Percentiles rank a stretch among this genome's conserved stretches.
These are phyloP conservation scores for Penicillium brasilianum DNA, from an alignment of 2,329 filamentous ascomycete species.

Conservation along the genomic window DNA sequence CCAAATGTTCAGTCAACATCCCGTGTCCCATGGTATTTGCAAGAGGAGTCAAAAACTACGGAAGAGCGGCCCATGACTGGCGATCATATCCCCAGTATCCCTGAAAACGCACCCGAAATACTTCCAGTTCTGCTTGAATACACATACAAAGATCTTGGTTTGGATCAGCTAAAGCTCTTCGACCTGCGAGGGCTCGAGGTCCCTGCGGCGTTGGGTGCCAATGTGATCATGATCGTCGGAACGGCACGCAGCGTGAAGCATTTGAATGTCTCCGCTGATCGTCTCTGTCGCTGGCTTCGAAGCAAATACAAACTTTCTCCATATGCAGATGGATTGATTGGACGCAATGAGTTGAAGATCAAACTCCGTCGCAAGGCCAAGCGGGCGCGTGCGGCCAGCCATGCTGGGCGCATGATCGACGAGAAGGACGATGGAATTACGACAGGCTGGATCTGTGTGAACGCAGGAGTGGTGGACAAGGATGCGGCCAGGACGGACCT, in stretches of 20 bases:
- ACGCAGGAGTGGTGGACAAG: slow-evolving; percentile 73
- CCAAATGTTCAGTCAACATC: slow-evolving; percentile 14
- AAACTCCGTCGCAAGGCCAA: slow-evolving; percentile 81
- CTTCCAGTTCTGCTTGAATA: slow-evolving; percentile 75
- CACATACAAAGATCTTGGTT: slow-evolving; percentile 79
- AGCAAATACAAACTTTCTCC: slow-evolving; percentile 73
- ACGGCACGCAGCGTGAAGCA: slow-evolving; percentile 93
- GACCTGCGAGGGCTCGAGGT: slow-evolving; percentile 86
- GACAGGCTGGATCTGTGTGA: slow-evolving; percentile 96
- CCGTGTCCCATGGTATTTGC: slow-evolving; percentile 77
- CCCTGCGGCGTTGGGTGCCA: slow-evolving; percentile 82
- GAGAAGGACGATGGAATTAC: slow-evolving; percentile 82
- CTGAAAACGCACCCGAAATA: slow-evolving; percentile 71
- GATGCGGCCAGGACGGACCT: slow-evolving; percentile 38
- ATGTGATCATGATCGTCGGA: slow-evolving; percentile 89
- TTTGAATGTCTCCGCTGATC: slow-evolving; percentile 85
- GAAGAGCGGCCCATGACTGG: slow-evolving; percentile 53
- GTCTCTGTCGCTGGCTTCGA: slow-evolving; percentile 85
- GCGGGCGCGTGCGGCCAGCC: slow-evolving; percentile 79
- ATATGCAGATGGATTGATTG: slow-evolving; percentile 83
- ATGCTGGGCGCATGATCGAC: slow-evolving; percentile 61
- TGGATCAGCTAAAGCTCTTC: slow-evolving; percentile 79
- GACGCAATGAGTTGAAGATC: slow-evolving; percentile 87
- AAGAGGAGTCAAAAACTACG: slow-evolving; percentile 61
- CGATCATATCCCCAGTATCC: slow-evolving; percentile 67